These are phyloP conservation scores for Cladosporium sp. DNA, from an alignment of 2,329 filamentous ascomycete species.

Conservation along the genomic window DNA sequence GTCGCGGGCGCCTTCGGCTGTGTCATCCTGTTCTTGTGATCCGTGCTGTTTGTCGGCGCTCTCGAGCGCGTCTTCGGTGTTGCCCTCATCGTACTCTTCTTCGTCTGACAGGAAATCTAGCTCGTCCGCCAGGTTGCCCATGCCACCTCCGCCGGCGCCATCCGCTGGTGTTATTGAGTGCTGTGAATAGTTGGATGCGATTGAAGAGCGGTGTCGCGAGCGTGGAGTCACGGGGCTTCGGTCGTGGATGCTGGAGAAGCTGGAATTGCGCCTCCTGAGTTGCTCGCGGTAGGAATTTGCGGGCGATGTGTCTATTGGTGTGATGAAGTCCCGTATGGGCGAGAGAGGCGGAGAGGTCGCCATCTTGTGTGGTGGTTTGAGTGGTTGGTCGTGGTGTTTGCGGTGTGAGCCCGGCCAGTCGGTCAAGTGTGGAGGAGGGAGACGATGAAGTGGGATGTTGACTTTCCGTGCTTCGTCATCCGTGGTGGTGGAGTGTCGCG, in stretches of 20 bases:
- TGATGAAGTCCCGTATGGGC: conserved; percentile 45
- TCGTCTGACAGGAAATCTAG: conserved; percentile 54
- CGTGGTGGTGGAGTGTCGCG: background rate
- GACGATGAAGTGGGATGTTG: conserved; percentile 2
- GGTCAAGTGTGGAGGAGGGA: background rate
- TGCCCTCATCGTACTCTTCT: conserved; percentile 34
- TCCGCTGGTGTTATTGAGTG: conserved; percentile 43
- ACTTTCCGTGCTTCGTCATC: conserved; percentile 2
- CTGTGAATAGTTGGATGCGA: conserved; percentile 35
- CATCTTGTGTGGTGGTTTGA: conserved; percentile 25
- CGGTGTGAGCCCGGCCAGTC: background rate
- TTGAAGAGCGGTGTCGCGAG: conserved; percentile 40
- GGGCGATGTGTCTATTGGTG: conserved; percentile 47
- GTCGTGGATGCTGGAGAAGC: conserved; percentile 45
- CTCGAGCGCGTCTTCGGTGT: conserved; percentile 27
- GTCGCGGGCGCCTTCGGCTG: conserved; percentile 44
- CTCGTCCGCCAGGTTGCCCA: conserved; percentile 80
- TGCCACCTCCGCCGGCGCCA: conserved; percentile 50
- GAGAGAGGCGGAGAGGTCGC: conserved; percentile 46
- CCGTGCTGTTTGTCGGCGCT: conserved; percentile 15
- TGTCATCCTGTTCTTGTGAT: conserved; percentile 22
- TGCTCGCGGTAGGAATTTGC: conserved; percentile 38
- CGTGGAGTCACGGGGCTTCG: conserved; percentile 49
- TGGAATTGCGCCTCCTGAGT: conserved; percentile 39
- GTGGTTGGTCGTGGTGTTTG: background rate